Evolutionary conservation across 2,329 filamentous ascomycete genomes (phyloP).

Genomic region (Aspergillus sp.): DNA sequence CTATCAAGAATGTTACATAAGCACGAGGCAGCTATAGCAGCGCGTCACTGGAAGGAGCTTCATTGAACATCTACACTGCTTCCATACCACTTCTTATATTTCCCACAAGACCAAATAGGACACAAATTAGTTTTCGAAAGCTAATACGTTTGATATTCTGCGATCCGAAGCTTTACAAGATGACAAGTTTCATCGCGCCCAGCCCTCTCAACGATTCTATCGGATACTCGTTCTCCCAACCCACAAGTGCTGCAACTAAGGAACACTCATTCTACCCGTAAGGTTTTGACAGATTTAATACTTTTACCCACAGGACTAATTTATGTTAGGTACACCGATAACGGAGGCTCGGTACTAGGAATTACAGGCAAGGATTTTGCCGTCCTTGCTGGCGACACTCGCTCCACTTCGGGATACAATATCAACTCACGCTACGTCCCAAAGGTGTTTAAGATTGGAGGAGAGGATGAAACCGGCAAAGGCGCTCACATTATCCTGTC

Average conservation of each 20-base stretch:
- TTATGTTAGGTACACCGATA: constrained; percentile 75
- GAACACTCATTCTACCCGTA: constrained; percentile 91
- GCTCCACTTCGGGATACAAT: constrained; percentile 93
- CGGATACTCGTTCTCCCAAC: constrained; percentile 61
- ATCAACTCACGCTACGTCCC: constrained; percentile 96
- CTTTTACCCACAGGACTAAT: constrained; percentile 12
- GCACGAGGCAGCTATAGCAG: constrained; percentile 39
- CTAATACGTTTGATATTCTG: background rate
- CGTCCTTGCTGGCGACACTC: constrained; percentile 95
- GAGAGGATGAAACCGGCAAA: constrained; percentile 79
- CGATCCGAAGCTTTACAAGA: constrained; percentile 29
- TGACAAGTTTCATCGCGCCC: constrained; percentile 56
- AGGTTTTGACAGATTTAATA: constrained; percentile 31
- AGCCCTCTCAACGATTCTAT: constrained; percentile 53
- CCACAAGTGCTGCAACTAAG: constrained; percentile 50
- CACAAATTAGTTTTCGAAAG: background rate
- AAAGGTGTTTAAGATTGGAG: constrained; percentile 97
- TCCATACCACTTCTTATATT: background rate
- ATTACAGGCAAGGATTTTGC: constrained; percentile 93
- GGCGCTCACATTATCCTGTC: constrained; percentile 86
- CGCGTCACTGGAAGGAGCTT: constrained; percentile 32
- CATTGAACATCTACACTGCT: constrained; percentile 1
- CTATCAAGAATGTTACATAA: constrained; percentile 31
- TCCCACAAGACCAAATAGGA: background rate
- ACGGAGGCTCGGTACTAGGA: constrained; percentile 92